Conservation (phyloP, 2,329 filamentous ascomycete species). For the Penicillium sp. region DNA sequence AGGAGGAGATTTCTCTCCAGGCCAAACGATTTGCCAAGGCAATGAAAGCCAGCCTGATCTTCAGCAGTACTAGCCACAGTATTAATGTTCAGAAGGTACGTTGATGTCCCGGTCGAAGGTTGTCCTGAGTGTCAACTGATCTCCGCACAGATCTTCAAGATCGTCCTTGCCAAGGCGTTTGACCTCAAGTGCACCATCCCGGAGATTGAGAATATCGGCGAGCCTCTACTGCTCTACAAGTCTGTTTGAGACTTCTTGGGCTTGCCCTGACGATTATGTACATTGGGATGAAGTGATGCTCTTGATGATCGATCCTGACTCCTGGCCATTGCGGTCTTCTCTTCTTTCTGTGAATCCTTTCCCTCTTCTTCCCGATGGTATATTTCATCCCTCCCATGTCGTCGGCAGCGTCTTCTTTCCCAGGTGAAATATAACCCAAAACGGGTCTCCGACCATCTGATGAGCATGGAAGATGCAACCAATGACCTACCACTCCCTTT, state of each 20-base stretch:
- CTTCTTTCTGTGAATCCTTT: slow-evolving; percentile 16
- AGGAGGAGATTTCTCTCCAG: slow-evolving; percentile 98
- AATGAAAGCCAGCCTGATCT: slow-evolving; percentile 96
- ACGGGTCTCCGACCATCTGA: background rate
- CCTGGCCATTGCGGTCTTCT: slow-evolving; percentile 14
- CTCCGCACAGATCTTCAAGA: slow-evolving; percentile 85
- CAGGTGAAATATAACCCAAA: slow-evolving; percentile 1
- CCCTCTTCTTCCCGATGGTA: slow-evolving; percentile 17
- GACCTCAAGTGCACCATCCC: slow-evolving; percentile 98
- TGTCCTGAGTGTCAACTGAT: background rate
- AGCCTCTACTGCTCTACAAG: slow-evolving; percentile 89
- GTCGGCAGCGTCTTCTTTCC: slow-evolving; percentile 1
- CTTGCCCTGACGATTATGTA: slow-evolving; percentile 31
- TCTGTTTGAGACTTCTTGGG: slow-evolving; percentile 34
- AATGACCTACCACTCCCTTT: slow-evolving; percentile 3
- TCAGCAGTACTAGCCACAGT: slow-evolving; percentile 97
- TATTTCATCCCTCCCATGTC: slow-evolving; percentile 22
- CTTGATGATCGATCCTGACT: slow-evolving; percentile 31
- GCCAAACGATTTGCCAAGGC: slow-evolving; percentile 94
- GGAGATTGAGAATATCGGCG: slow-evolving; percentile 96
- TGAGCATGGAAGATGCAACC: background rate
- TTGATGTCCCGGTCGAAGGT: background rate
- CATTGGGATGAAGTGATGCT: slow-evolving; percentile 38
- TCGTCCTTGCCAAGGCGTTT: slow-evolving; percentile 96
- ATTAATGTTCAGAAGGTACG: slow-evolving; percentile 98